Evolutionary conservation across 2,329 filamentous ascomycete genomes (phyloP), one percentile per base, ranked within the genome.

Genomic region (Alternaria ventricosa): DNA sequence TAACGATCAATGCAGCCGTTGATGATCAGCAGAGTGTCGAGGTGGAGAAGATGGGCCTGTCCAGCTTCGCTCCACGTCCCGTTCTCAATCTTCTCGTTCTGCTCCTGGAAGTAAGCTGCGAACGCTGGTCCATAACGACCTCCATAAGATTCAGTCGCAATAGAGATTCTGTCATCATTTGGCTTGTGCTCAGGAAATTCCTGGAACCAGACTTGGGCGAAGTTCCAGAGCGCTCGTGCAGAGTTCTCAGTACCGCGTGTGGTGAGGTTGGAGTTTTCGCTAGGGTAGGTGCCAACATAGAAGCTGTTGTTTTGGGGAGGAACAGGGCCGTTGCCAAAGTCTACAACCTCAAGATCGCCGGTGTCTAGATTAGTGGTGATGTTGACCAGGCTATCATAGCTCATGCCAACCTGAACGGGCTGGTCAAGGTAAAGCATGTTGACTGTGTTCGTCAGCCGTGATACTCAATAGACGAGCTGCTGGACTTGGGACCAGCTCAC

Each of bases 391-490:
- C 50, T 62, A 12, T 65, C 63, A 12, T 58, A 88, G 45, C 83
- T 86, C 68, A 87, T 84, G 0, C 87, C 87, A 9, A 86, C 84
- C 64, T 87, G 84, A 4, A 82, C 84, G 0, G 87, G 90, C 77
- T 91, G 88, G 66, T 91, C 88, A 56, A 92, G 84, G 75, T 88
- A 92, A 9, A 92, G 83, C 77, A 83, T 80, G 60, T 84, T 84
- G 46, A 80, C 79, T 63, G 13, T 3, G 1, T 15, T 1, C 20
- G 10, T 63, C n/a, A 63, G 56, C 15, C 30, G 8, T 13, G 8
- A 25, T n/a, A 5, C 23, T 9, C 1, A 4, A 4, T 0, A 22
- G 9, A 30, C 25, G 1, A 6, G 6, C 3, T 23, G 6, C 3
- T n/a, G 5, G 10, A 22, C 3, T n/a, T 3, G 3, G 1, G 27